phyloP scores from a whole-genome alignment of 129 eudicot genomes.

The Sambucus nigra region DNA sequence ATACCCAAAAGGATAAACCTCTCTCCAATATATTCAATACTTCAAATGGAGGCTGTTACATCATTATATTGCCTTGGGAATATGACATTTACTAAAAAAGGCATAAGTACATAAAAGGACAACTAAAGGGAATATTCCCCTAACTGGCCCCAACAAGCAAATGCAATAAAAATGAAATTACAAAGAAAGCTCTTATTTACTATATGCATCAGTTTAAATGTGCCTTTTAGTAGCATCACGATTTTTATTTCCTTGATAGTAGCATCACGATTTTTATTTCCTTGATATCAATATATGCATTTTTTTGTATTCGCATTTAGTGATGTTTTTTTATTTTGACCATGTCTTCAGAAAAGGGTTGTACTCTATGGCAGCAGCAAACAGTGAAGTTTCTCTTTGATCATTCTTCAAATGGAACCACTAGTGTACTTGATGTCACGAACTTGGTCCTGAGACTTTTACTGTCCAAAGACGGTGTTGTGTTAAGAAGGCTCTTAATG shows the following conservation, averaged over 20 bases:
- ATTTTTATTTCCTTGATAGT: too few relatives aligned
- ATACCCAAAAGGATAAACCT: too few relatives aligned
- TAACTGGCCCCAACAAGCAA: not conserved
- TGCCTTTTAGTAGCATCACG: not conserved
- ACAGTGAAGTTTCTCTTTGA: slow-evolving; percentile 20
- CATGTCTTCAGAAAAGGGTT: slow-evolving; percentile 51
- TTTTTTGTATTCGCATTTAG: not conserved
- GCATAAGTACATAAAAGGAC: too few relatives aligned
- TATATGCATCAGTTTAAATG: not conserved
- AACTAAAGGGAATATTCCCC: not conserved
- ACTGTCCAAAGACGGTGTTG: slow-evolving; percentile 76
- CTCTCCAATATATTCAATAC: too few relatives aligned
- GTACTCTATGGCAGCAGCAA: slow-evolving; percentile 22
- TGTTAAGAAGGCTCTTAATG: slow-evolving; percentile 78
- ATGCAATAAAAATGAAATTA: too few relatives aligned
- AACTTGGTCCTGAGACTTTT: slow-evolving; percentile 59
- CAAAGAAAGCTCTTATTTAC: too few relatives aligned
- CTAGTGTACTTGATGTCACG: slow-evolving; percentile 41
- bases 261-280: too few relatives aligned
- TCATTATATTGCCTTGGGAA: too few relatives aligned
- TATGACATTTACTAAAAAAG: too few relatives aligned
- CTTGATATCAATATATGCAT: too few relatives aligned
- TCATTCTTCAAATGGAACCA: slow-evolving; percentile 25
- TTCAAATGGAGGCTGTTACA: too few relatives aligned
- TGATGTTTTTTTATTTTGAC: slow-evolving; percentile 15